A percentile compares a stretch with the other conserved stretches of the same genome.
Conservation (phyloP, 73 alveolate genomes). For the Effrenium voratum region DNA sequence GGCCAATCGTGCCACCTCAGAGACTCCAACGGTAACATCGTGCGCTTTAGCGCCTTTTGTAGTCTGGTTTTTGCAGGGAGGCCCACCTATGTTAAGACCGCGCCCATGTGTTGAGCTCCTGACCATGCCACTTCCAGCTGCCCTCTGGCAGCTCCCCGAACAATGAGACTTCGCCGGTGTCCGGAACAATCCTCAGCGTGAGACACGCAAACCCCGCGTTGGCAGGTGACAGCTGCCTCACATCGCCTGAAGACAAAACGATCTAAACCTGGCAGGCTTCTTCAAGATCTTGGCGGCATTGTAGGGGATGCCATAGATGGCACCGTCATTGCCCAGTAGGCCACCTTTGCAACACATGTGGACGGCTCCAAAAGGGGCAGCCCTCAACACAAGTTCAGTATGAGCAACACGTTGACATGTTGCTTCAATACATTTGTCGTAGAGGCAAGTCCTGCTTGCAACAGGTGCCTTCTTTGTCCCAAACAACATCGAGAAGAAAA, state of each 20-base stretch:
- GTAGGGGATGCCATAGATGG: conserved; percentile 87
- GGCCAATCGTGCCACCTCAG: conserved; percentile 79
- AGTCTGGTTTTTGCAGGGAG: too few relatives aligned
- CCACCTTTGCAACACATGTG: conserved; percentile 28
- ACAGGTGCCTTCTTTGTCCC: too few relatives aligned
- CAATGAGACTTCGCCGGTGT: conserved; percentile 61
- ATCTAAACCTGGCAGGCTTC: conserved; percentile 22
- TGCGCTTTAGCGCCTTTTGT: too few relatives aligned
- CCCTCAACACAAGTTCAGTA: neutral
- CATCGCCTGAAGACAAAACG: too few relatives aligned
- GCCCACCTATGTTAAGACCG: too few relatives aligned
- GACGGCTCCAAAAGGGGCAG: neutral
- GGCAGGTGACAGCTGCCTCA: too few relatives aligned
- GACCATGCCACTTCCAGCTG: conserved; percentile 93
- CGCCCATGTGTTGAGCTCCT: too few relatives aligned
- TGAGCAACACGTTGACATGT: neutral
- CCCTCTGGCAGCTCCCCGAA: conserved; percentile 82
- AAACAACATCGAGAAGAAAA: too few relatives aligned
- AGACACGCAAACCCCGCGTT: too few relatives aligned
- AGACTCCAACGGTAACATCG: too few relatives aligned
- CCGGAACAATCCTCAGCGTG: conserved; percentile 55
- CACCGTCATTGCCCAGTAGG: conserved; percentile 66
- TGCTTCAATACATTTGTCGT: neutral
- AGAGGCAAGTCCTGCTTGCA: neutral
- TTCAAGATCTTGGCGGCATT: conserved; percentile 55